These are phyloP conservation scores for Pogostemon cablin DNA, from an alignment of 257 asterid genomes.

Conservation along the genomic window DNA sequence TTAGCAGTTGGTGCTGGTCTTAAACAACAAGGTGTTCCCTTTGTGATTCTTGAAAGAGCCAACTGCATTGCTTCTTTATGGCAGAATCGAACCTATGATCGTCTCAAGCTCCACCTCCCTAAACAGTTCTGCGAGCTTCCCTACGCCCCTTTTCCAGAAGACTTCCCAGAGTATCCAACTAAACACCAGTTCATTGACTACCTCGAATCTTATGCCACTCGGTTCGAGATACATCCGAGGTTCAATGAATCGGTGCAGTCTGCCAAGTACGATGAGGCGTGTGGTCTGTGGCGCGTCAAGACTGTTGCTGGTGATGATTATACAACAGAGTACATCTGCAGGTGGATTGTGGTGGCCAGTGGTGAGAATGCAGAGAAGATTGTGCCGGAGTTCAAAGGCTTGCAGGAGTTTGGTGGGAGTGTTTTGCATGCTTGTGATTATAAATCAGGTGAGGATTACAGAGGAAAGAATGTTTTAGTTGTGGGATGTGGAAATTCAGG, in stretches of 20 bases:
- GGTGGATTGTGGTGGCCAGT: conserved; percentile 82
- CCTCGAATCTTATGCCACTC: conserved; percentile 58
- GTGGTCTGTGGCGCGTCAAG: conserved; percentile 74
- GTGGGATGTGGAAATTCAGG: conserved; percentile 87
- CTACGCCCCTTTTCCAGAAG: conserved; percentile 51
- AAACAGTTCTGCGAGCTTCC: conserved; percentile 80
- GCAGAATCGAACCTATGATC: conserved; percentile 84
- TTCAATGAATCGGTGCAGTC: conserved; percentile 68
- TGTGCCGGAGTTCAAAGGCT: conserved; percentile 64
- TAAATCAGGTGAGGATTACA: conserved; percentile 57
- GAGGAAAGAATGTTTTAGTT: conserved; percentile 63
- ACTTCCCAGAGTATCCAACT: conserved; percentile 66
- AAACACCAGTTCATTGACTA: conserved; percentile 67
- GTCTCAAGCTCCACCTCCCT: conserved; percentile 85
- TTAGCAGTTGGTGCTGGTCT: conserved; percentile 86
- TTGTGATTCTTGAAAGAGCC: conserved; percentile 70
- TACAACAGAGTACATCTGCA: conserved; percentile 57
- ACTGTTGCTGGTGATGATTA: conserved; percentile 37
- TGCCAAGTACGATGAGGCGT: conserved; percentile 62
- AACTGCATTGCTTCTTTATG: conserved; percentile 93
- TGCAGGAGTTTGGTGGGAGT: conserved; percentile 59
- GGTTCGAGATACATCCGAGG: conserved; percentile 59
- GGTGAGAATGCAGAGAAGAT: conserved; percentile 80
- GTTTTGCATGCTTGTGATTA: conserved; percentile 78
- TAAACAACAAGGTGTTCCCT: conserved; percentile 69